Evolutionary conservation across 331 rosid genomes (phyloP).

Genomic region (Malus hybrid): DNA sequence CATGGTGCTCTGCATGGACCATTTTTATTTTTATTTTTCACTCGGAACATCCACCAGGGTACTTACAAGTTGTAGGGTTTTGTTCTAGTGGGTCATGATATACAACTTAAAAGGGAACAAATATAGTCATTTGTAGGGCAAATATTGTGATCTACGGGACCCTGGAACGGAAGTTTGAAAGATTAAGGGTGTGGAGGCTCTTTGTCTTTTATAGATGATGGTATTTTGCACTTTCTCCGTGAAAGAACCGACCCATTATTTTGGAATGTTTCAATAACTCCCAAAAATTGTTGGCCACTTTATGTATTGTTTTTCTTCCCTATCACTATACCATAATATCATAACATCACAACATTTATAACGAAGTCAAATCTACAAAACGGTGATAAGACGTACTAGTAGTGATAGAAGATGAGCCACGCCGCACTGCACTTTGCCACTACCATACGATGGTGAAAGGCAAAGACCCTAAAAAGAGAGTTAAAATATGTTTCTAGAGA

Average conservation of each 20-base stretch:
- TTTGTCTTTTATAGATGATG: constrained; percentile 7
- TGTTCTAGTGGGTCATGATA: constrained; percentile 16
- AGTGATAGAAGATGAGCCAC: constrained; percentile 8
- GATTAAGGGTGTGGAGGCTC: not conserved
- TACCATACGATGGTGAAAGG: not conserved
- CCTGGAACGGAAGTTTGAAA: no score
- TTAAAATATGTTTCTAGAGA: no score
- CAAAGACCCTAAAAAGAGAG: not conserved
- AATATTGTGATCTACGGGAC: not conserved
- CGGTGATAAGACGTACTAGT: constrained; percentile 4
- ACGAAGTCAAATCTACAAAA: constrained; percentile 21
- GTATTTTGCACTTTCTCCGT: not conserved
- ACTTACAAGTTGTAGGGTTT: constrained; percentile 15
- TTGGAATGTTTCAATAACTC: not conserved
- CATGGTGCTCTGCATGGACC: constrained; percentile 24
- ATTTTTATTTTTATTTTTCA: not conserved
- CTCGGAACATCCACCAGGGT: not conserved
- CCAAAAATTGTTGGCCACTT: not conserved
- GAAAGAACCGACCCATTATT: constrained; percentile 11
- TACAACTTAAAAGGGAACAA: constrained; percentile 21
- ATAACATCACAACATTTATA: not conserved
- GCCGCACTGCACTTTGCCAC: constrained; percentile 1
- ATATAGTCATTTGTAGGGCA: constrained; percentile 19
- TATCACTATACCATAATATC: not conserved
- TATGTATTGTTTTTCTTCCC: not conserved